Conservation (phyloP, 75 land plant species). For the Selaginella moellendorffii region DNA sequence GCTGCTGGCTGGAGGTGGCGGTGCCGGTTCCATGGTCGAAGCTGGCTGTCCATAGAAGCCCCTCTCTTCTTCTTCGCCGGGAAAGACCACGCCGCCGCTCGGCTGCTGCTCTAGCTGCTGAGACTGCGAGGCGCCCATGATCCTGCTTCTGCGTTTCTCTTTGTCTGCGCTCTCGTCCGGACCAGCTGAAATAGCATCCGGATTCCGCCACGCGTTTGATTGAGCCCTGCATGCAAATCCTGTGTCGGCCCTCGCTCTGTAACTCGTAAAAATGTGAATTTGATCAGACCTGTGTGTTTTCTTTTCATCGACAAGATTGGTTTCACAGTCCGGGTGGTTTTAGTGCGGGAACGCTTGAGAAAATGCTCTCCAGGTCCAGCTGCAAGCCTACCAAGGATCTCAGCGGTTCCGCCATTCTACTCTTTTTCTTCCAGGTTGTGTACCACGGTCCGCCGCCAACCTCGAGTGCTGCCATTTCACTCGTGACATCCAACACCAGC, state of each 20-base stretch:
- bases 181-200: too few species aligned
- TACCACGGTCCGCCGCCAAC: conserved; percentile 99
- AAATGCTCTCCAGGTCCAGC: conserved; percentile 52
- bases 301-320: too few species aligned
- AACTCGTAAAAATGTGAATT: too few species aligned
- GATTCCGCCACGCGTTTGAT: too few species aligned
- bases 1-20: not conserved
- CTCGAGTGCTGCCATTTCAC: conserved; percentile 91
- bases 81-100: too few species aligned
- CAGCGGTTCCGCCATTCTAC: conserved; percentile 31
- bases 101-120: too few species aligned
- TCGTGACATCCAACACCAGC: conserved; percentile 63
- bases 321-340: conserved; percentile 79
- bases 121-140: too few species aligned
- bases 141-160: too few species aligned
- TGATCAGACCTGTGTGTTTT: too few species aligned
- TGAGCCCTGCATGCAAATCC: too few species aligned
- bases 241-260: too few species aligned
- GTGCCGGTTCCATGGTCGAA: not conserved
- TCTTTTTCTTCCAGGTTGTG: conserved; percentile 42
- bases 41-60: not conserved
- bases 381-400: conserved; percentile 31
- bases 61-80: not conserved
- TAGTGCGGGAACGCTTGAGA: conserved; percentile 30
- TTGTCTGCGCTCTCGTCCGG: too few species aligned